Evolutionary conservation across 352 stramenopile genomes (phyloP).

Genomic region (Globisporangium rhizosaccharum): DNA sequence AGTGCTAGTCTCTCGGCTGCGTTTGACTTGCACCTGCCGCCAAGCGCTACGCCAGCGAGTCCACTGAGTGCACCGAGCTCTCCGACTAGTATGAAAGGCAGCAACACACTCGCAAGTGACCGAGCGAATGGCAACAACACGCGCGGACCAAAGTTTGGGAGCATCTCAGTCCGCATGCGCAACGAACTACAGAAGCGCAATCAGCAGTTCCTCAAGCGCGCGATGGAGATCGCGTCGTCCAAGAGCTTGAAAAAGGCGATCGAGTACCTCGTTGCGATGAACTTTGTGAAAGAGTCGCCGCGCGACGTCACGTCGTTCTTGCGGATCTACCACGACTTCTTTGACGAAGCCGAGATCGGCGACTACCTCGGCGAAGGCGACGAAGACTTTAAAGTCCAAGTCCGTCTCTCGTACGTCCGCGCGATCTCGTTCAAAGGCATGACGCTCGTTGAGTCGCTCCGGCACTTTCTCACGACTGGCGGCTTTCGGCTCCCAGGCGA

Average conservation of each 20-base stretch:
- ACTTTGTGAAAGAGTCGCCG: slow-evolving; percentile 79
- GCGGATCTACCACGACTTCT: slow-evolving; percentile 90
- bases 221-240: slow-evolving; percentile 69
- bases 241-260: slow-evolving; percentile 87
- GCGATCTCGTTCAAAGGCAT: slow-evolving; percentile 97
- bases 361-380: slow-evolving; percentile 93
- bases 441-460: slow-evolving; percentile 94
- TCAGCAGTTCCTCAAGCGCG: slow-evolving; percentile 72
- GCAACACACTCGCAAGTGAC: not conserved
- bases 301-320: slow-evolving; percentile 93
- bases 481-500: slow-evolving; percentile 97
- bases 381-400: slow-evolving; percentile 87
- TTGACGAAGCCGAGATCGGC: slow-evolving; percentile 91
- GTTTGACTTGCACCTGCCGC: too few relatives aligned
- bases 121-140: too few relatives aligned
- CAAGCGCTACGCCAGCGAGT: not conserved
- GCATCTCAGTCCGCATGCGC: slow-evolving; percentile 65
- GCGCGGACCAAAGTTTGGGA: slow-evolving; percentile 33
- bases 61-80: slow-evolving; percentile 5
- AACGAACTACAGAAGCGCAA: slow-evolving; percentile 83
- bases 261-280: slow-evolving; percentile 83
- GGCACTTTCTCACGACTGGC: slow-evolving; percentile 96
- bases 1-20: not conserved
- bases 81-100: not conserved
- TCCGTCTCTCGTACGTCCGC: slow-evolving; percentile 94